A percentile compares a stretch with the other conserved stretches of the same genome.
Conservation (phyloP, 2,329 filamentous ascomycete species). For the Fusarium sambucinum region DNA sequence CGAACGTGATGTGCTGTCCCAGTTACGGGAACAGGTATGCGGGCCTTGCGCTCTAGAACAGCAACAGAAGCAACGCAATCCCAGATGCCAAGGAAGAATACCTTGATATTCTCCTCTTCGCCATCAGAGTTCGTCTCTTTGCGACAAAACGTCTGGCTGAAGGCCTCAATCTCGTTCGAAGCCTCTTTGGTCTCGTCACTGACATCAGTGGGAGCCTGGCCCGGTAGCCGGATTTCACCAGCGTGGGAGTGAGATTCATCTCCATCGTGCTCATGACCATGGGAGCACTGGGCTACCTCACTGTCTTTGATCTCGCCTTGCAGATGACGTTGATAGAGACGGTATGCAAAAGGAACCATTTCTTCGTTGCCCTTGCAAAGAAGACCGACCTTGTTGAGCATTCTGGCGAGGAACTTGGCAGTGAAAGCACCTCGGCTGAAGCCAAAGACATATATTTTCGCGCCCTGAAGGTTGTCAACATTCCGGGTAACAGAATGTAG, state of each 20-base stretch:
- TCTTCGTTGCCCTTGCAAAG: slow-evolving; percentile 66
- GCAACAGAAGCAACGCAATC: slow-evolving; percentile 66
- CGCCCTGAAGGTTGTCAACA: slow-evolving; percentile 50
- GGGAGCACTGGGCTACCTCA: slow-evolving; percentile 34
- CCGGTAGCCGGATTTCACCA: slow-evolving; percentile 33
- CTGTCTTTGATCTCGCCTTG: slow-evolving; percentile 55
- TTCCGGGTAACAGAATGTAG: fast-evolving
- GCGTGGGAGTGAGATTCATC: not conserved
- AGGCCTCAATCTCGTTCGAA: slow-evolving; percentile 57
- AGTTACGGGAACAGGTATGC: slow-evolving; percentile 53
- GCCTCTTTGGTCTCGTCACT: slow-evolving; percentile 45
- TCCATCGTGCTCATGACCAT: slow-evolving; percentile 3
- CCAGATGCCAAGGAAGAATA: slow-evolving; percentile 68
- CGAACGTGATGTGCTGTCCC: slow-evolving; percentile 61
- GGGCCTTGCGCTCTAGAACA: slow-evolving; percentile 55
- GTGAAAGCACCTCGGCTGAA: slow-evolving; percentile 66
- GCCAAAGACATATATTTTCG: slow-evolving; percentile 67
- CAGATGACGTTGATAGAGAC: slow-evolving; percentile 58
- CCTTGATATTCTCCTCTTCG: slow-evolving; percentile 56
- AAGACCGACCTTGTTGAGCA: slow-evolving; percentile 63
- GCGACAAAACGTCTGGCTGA: slow-evolving; percentile 63
- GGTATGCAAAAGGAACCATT: slow-evolving; percentile 64
- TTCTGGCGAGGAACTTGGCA: slow-evolving; percentile 64
- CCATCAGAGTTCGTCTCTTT: slow-evolving; percentile 43
- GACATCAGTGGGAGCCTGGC: slow-evolving; percentile 37